Percentiles rank a stretch among this genome's conserved stretches.
Evolutionary conservation across 208 protist genomes (phyloP).

Genomic region (Acanthamoeba royreba): DNA sequence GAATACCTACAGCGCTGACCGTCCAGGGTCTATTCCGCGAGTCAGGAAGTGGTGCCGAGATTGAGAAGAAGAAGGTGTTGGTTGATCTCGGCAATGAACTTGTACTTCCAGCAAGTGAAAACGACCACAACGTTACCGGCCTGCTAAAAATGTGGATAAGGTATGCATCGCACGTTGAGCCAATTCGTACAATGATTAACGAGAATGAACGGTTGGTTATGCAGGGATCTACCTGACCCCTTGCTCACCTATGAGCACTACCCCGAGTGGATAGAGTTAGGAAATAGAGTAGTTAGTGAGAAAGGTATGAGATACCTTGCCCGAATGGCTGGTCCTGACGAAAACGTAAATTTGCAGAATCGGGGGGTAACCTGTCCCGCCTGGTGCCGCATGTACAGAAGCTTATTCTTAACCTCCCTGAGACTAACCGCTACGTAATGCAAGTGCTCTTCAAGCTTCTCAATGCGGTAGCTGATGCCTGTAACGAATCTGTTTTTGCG

Average conservation of each 20-base stretch:
- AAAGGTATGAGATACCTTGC: not conserved
- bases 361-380: not conserved
- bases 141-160: slow-evolving; percentile 44
- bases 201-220: not conserved
- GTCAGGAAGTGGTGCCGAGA: slow-evolving; percentile 2
- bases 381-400: not conserved
- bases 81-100: slow-evolving; percentile 5
- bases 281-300: not conserved
- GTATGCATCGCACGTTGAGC: not conserved
- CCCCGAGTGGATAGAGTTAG: not conserved
- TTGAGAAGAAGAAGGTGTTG: slow-evolving; percentile 28
- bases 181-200: not conserved
- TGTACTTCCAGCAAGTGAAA: not conserved
- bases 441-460: slow-evolving; percentile 40
- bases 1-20: not conserved
- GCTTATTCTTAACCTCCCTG: not conserved
- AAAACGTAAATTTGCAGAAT: not conserved
- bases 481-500: no score
- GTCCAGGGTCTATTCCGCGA: slow-evolving; percentile 39
- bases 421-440: slow-evolving; percentile 15
- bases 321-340: not conserved
- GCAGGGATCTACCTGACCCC: slow-evolving; percentile 12
- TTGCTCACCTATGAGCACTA: slow-evolving; percentile 35
- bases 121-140: slow-evolving; percentile 39
- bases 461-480: not conserved